These are phyloP conservation scores for Penicillium italicum DNA, from an alignment of 2,329 filamentous ascomycete species.

Conservation along the genomic window DNA sequence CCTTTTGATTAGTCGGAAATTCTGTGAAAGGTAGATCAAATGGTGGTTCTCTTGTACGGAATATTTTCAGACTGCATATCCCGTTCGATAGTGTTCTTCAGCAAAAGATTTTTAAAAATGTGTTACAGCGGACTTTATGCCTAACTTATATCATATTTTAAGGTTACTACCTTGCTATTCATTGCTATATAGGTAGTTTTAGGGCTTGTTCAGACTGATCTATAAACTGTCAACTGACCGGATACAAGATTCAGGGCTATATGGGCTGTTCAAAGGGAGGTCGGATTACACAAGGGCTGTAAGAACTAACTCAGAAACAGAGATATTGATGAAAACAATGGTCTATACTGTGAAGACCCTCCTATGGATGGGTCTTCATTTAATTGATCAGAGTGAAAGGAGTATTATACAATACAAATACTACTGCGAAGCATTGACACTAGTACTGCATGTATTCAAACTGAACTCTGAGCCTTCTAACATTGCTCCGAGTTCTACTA, in stretches of 20 bases:
- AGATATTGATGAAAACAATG: too few relatives aligned
- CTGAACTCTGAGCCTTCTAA: too few relatives aligned
- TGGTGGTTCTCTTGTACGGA: background rate
- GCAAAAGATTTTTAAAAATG: too few relatives aligned
- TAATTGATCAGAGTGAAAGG: too few relatives aligned
- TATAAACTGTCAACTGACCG: background rate
- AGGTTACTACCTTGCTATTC: background rate
- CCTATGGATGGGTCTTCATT: too few relatives aligned
- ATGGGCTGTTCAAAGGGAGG: background rate
- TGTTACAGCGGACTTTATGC: too few relatives aligned
- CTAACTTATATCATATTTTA: background rate
- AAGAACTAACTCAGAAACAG: background rate
- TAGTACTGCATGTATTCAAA: too few relatives aligned
- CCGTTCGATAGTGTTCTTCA: background rate
- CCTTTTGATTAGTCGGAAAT: accelerated
- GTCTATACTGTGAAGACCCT: too few relatives aligned
- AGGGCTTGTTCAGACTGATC: background rate
- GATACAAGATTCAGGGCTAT: background rate
- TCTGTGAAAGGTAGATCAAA: background rate
- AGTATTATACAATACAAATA: too few relatives aligned
- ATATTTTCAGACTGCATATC: background rate
- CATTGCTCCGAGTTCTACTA: too few relatives aligned
- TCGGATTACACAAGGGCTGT: background rate
- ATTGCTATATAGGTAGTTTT: background rate
- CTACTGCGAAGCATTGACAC: too few relatives aligned